Conservation (phyloP, 2,329 filamentous ascomycete genomes). For the Tolypocladium album region DNA sequence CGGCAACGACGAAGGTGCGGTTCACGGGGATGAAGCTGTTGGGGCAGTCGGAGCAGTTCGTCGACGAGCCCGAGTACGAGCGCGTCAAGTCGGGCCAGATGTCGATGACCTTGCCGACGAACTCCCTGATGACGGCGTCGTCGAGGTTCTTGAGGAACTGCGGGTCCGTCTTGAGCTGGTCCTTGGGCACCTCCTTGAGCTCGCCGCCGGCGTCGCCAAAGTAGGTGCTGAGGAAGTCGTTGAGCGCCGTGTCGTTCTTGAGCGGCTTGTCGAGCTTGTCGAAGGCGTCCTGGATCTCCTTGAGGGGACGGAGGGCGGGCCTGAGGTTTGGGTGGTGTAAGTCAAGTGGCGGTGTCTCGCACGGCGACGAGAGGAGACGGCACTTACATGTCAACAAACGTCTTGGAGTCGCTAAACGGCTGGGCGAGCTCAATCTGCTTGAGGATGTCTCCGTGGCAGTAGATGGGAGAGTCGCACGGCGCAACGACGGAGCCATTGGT, state of each 20-base stretch:
- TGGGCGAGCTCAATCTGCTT: conserved; percentile 50
- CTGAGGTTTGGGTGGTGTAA: conserved; percentile 17
- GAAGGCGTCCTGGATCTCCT: conserved; percentile 52
- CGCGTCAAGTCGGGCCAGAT: conserved; percentile 61
- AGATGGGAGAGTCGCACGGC: conserved; percentile 57
- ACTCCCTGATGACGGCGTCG: conserved; percentile 48
- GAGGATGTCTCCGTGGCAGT: conserved; percentile 56
- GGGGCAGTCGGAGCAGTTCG: conserved; percentile 47
- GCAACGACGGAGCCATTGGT: conserved; percentile 49
- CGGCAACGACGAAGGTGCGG: conserved; percentile 59
- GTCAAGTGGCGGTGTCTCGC: neutral
- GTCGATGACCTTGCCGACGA: conserved; percentile 51
- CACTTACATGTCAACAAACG: conserved; percentile 58
- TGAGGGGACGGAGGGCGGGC: conserved; percentile 47
- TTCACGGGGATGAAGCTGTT: conserved; percentile 57
- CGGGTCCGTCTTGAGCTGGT: conserved; percentile 43
- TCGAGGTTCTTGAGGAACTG: conserved; percentile 46
- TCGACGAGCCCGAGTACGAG: conserved; percentile 38
- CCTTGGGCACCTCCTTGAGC: conserved; percentile 40
- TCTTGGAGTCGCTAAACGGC: conserved; percentile 59
- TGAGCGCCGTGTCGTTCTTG: conserved; percentile 50
- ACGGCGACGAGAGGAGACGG: neutral
- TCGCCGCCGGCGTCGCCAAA: conserved; percentile 56
- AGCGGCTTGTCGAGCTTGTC: conserved; percentile 48
- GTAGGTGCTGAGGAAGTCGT: conserved; percentile 49